Conservation (phyloP, 306 rosid species). For the Inga leiocalycina region DNA sequence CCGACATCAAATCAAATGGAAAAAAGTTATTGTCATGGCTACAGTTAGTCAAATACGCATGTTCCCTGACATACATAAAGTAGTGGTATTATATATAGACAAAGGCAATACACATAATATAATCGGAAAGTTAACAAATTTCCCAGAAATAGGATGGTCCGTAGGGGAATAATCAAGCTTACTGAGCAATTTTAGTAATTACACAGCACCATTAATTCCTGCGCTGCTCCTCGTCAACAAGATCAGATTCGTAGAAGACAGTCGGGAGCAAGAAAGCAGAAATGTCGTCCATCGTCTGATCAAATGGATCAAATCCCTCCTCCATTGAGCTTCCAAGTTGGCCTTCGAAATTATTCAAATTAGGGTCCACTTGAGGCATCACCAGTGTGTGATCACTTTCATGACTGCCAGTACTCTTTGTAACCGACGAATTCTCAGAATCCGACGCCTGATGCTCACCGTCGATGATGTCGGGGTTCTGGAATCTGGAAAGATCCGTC, state of each 20-base stretch:
- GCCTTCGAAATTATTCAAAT: background rate
- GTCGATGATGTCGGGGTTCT: background rate
- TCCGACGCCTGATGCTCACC: background rate
- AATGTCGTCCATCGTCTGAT: slow-evolving; percentile 59
- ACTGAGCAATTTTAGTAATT: slow-evolving; percentile 15
- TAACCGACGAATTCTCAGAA: slow-evolving; percentile 7
- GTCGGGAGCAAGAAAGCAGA: slow-evolving; percentile 39
- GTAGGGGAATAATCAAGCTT: slow-evolving; percentile 17
- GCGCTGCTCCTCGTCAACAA: slow-evolving; percentile 33
- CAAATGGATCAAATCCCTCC: slow-evolving; percentile 40
- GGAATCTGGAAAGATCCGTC: slow-evolving; percentile 52
- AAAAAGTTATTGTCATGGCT: background rate
- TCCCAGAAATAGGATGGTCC: background rate
- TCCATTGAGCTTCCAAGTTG: slow-evolving; percentile 31
- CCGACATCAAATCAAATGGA: slow-evolving; percentile 9
- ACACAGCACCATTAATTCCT: slow-evolving; percentile 32
- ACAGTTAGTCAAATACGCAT: slow-evolving; percentile 11
- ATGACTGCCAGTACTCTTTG: background rate
- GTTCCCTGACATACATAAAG: slow-evolving; percentile 16
- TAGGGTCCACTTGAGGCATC: slow-evolving; percentile 36
- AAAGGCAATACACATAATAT: slow-evolving; percentile 19
- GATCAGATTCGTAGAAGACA: slow-evolving; percentile 47
- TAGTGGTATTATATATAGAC: background rate
- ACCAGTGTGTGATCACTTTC: background rate
- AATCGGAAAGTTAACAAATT: slow-evolving; percentile 2